Base-by-base conservation (phyloP, 768 basidiomycete species). In the Wakefieldia striispora region DNA sequence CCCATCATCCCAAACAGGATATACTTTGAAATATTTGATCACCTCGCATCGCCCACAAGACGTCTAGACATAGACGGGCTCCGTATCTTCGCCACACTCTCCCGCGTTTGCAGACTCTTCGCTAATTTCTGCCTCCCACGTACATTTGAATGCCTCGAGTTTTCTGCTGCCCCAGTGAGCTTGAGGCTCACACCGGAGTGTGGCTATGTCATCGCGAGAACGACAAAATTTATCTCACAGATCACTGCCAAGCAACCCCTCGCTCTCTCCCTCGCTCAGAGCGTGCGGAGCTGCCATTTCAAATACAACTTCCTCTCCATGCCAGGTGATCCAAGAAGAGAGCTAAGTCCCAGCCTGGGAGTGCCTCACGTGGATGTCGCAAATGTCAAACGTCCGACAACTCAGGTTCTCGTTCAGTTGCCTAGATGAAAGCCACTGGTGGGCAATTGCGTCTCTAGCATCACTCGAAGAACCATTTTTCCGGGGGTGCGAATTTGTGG, bases 71-170 rank as follows among this genome's bases (percentile, higher is more conserved):
- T 40, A 4, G 57, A 70, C 14, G 11, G 50, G 24, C 21, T 46
- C 14, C 2, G 2, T 3, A 52, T 14, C 11, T 52, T 63, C 27
- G 50, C 52, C 26, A 59, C 50, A 14, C 65, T 79, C 21, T 71
- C 73, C 8, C 61, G 61, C 21, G 72, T 75, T 31, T 79, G 78
- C 51, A 69, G 69, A 14, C 70, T 74, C 51, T 79, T 79, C 45
- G 70, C 65, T 42, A 67, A 68, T 9, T 19, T 69, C 2, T 61
- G 67, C 17, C 55, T 74, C 10, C 72, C 76, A 1, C 72, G 71
- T 21, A 59, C 76, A 6, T 79, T 74, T 54, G 61, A 69, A 24
- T 57, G 55, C 4, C n/a, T 78, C 16, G 34, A 54, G 6, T 50
- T 62, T 33, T 46, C 39, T 16, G 51, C n/a, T n/a, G n/a, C n/a